phyloP scores from a whole-genome alignment of 2,329 filamentous ascomycete species.

The Elsinoe necatrix region DNA sequence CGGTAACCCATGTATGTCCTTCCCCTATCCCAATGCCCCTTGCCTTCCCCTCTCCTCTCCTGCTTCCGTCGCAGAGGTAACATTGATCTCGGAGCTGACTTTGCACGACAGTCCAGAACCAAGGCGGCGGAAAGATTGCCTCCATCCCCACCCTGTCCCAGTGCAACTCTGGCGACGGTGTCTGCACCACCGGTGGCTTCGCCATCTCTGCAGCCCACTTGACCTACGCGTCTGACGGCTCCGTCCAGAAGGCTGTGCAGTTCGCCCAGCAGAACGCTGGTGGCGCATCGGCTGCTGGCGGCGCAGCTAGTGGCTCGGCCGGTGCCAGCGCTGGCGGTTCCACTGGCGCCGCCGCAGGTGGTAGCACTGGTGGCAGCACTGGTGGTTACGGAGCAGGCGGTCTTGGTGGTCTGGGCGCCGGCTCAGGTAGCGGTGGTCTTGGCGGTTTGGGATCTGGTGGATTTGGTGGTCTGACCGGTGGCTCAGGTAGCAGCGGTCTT shows the following conservation, averaged over 20 bases:
- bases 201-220: conserved; percentile 23
- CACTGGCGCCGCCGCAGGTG: background rate
- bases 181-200: conserved; percentile 22
- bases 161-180: conserved; percentile 25
- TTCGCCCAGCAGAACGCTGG: background rate
- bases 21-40: no score
- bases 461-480: background rate
- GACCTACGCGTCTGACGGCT: conserved; percentile 16
- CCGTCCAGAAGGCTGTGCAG: conserved; percentile 1
- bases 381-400: background rate
- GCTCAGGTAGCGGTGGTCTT: background rate
- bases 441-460: background rate
- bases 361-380: background rate
- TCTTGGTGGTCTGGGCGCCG: background rate
- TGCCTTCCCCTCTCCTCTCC: no score
- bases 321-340: background rate
- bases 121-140: background rate
- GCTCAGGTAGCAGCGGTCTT: background rate
- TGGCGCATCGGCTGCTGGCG: background rate
- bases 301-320: background rate
- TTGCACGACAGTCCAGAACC: background rate
- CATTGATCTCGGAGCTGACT: background rate
- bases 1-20: conserved; percentile 22
- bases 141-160: conserved; percentile 2
- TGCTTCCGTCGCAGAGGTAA: no score